Base-by-base conservation (phyloP, 768 basidiomycete species). In the Boletus rubroflammeus region DNA sequence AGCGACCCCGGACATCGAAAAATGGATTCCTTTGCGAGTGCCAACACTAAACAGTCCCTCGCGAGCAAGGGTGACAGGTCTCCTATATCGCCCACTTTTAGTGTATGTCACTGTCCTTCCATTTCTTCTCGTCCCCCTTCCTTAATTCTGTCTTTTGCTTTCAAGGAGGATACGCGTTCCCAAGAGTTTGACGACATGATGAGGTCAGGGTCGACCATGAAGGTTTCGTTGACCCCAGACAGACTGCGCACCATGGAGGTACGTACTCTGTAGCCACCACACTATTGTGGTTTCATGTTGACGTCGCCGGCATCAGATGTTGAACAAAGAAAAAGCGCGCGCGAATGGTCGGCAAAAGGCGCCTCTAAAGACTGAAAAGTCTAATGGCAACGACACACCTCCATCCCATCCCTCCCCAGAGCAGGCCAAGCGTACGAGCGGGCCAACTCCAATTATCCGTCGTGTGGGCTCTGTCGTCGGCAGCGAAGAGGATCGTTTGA, bases 181-280 rank as follows among this genome's bases (percentile, higher is more conserved):
- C 85, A 88, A 58, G 90, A 96, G 68, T 98, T 98, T 69, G 95
- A 98, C 71, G 85, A 93, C 70, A 76, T 98, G 71, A 87, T 98
- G 84, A 84, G 83, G 48, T 93, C 90, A 54, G 83, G 87, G 55
- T 79, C 88, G 54, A 98, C 95, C 19, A 90, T 97, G 88, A 97
- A 93, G 68, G 86, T 98, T 62, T 96, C 93, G 39, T 79, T 97
- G 58, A 98, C 95, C 32, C 95, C 95, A 53, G 93, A 97, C 75
- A 81, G 95, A 50, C 77, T 98, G 53, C 89, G 85, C 67, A 91
- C 85, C 47, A 95, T 96, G 83, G 93, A 97, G 81, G 94, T 95
- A 73, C 66, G 82, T 77, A 59, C 63, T 55, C 53, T 50, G 43
- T 56, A 47, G 57, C 60, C 45, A 56, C 38, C 50, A 62, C 61